A percentile compares a stretch with the other conserved stretches of the same genome.
Evolutionary conservation across 805 yeast species (phyloP).

Genomic region (Novakomyces olei): DNA sequence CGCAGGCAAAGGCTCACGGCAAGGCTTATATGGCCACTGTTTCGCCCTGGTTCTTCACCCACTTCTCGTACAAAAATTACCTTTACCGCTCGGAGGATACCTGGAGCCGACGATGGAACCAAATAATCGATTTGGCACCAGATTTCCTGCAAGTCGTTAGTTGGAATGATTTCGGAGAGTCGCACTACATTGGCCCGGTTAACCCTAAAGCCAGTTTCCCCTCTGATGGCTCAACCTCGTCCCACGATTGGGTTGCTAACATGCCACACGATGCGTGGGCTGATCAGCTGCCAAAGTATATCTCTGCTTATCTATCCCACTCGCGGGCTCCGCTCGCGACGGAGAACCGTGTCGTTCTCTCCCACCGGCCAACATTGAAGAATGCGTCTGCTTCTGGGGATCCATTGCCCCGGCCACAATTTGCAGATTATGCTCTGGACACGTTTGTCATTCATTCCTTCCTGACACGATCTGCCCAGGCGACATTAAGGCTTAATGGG

Average conservation of each 20-base stretch:
- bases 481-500: too few relatives aligned
- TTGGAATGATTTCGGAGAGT: slow-evolving; percentile 7
- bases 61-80: slow-evolving; percentile 5
- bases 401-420: neutral
- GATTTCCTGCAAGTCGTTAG: slow-evolving; percentile 4
- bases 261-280: neutral
- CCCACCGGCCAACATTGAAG: slow-evolving; percentile 1
- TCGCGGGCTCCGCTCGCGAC: slow-evolving; percentile 1
- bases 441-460: neutral
- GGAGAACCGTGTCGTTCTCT: neutral
- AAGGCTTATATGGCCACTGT: slow-evolving; percentile 6
- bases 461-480: too few relatives aligned
- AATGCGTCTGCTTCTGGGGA: slow-evolving; percentile 1
- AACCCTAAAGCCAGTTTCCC: neutral
- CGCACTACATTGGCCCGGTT: slow-evolving; percentile 6
- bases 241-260: slow-evolving; percentile 3
- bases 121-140: slow-evolving; percentile 4
- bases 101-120: slow-evolving; percentile 5
- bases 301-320: slow-evolving; percentile 1
- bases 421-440: neutral
- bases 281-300: neutral
- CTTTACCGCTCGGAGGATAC: slow-evolving; percentile 3
- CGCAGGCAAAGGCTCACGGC: neutral
- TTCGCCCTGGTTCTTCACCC: slow-evolving; percentile 5
- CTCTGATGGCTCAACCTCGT: neutral